A percentile compares a stretch with the other conserved stretches of the same genome.
These are phyloP conservation scores for Linnemannia exigua DNA, from an alignment of 192 early-diverging fungal genomes.

Conservation along the genomic window DNA sequence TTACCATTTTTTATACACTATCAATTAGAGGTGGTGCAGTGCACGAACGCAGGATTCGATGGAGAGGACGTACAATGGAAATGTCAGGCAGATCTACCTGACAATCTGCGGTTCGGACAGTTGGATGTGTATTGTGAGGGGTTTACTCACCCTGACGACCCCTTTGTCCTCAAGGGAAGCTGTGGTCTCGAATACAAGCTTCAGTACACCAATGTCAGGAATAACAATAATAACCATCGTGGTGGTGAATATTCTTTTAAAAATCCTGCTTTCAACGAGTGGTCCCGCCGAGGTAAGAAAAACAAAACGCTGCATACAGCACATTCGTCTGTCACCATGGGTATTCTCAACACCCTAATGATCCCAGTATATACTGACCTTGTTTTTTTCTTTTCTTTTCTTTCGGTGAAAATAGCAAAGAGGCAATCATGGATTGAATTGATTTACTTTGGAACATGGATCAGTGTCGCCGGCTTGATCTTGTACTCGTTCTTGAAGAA, in stretches of 20 bases:
- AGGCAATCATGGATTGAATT: slow-evolving; percentile 26
- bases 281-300: slow-evolving; percentile 29
- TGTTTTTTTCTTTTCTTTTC: neutral
- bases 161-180: slow-evolving; percentile 56
- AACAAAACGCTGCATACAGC: too few relatives aligned
- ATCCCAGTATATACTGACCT: too few relatives aligned
- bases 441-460: slow-evolving; percentile 28
- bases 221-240: neutral
- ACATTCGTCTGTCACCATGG: too few relatives aligned
- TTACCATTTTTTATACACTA: neutral
- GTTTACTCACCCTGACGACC: slow-evolving; percentile 59
- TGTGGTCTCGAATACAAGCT: slow-evolving; percentile 63
- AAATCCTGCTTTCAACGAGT: slow-evolving; percentile 19
- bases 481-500: slow-evolving; percentile 27
- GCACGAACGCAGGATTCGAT: slow-evolving; percentile 59
- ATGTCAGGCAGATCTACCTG: slow-evolving; percentile 59
- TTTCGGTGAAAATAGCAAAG: slow-evolving; percentile 4
- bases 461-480: slow-evolving; percentile 28
- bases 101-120: slow-evolving; percentile 57
- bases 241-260: neutral
- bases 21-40: slow-evolving; percentile 53
- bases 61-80: slow-evolving; percentile 65
- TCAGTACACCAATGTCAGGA: slow-evolving; percentile 24
- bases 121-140: slow-evolving; percentile 61
- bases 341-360: too few relatives aligned